Percentiles rank a stretch among this genome's conserved stretches.
phyloP scores from a whole-genome alignment of 1,284 basidiomycete species.

The Retiboletus fuscus region DNA sequence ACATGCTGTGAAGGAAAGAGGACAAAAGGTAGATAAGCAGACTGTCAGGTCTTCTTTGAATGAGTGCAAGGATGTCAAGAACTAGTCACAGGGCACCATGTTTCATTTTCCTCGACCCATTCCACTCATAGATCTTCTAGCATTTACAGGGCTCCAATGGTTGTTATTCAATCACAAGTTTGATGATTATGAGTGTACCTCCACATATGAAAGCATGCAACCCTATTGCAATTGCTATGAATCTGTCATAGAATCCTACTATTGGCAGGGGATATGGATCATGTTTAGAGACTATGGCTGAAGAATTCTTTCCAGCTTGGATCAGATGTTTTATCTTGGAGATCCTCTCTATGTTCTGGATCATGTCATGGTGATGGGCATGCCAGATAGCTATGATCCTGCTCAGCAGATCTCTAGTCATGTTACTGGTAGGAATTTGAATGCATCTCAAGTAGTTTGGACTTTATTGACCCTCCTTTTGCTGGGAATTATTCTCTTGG shows the following conservation, averaged over 20 bases:
- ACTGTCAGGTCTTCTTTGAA: neutral
- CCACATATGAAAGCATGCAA: constrained; percentile 6
- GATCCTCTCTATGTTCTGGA: neutral
- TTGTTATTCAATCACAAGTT: neutral
- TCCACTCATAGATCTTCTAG: neutral
- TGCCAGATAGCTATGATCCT: neutral
- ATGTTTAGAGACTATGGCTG: constrained; percentile 11
- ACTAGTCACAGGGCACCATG: constrained; percentile 4
- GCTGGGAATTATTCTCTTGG: no score
- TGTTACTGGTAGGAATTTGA: neutral
- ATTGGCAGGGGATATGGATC: constrained; percentile 1
- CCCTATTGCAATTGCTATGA: neutral
- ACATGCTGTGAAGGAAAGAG: neutral
- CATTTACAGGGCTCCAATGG: neutral
- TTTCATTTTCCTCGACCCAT: neutral
- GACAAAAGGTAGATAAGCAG: neutral
- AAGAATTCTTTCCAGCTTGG: neutral
- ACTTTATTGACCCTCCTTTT: no score
- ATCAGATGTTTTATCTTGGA: constrained; percentile 6
- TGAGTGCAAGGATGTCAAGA: neutral
- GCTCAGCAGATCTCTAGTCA: neutral
- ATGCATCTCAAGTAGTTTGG: no score
- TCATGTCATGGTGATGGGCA: neutral
- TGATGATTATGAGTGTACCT: neutral
- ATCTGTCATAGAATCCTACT: neutral